These are phyloP conservation scores for Rutstroemia sp. DNA, from an alignment of 2,329 filamentous ascomycete species.

Conservation along the genomic window DNA sequence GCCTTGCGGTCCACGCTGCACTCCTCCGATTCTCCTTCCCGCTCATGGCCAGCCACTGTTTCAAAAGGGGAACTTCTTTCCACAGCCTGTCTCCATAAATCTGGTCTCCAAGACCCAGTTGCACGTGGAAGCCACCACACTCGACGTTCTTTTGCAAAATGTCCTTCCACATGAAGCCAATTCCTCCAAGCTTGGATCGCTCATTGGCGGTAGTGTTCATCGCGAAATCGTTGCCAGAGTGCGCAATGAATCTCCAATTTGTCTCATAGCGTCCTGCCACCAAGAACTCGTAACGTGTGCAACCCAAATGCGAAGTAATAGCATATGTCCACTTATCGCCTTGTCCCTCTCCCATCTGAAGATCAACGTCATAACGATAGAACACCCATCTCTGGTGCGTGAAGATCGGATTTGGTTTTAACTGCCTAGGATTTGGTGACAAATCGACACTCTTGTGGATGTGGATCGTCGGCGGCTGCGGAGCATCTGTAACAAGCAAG, in stretches of 20 bases:
- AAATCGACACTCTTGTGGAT: conserved; percentile 85
- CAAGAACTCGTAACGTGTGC: conserved; percentile 96
- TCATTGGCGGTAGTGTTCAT: conserved; percentile 82
- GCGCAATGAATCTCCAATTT: conserved; percentile 92
- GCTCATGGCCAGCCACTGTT: conserved; percentile 90
- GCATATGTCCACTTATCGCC: conserved; percentile 94
- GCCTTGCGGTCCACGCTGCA: conserved; percentile 83
- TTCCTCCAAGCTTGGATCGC: conserved; percentile 74
- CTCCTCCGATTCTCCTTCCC: conserved; percentile 91
- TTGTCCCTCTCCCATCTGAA: conserved; percentile 78
- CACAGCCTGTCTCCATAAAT: conserved; percentile 93
- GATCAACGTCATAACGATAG: conserved; percentile 86
- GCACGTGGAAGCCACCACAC: conserved; percentile 90
- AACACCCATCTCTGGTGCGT: conserved; percentile 93
- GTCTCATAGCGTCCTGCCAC: conserved; percentile 85
- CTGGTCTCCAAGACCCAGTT: conserved; percentile 86
- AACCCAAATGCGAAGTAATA: conserved; percentile 92
- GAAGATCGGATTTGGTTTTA: conserved; percentile 74
- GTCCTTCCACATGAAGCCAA: conserved; percentile 98
- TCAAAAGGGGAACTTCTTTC: conserved; percentile 89
- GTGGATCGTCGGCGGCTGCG: conserved; percentile 92
- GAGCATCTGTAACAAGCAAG: conserved; percentile 81
- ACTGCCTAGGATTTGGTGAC: conserved; percentile 84
- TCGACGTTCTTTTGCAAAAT: conserved; percentile 96
- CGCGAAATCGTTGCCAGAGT: conserved; percentile 94